Evolutionary conservation across 257 asterid genomes (phyloP), one percentile per base, ranked within the genome.

Genomic region (Petunia secreta): DNA sequence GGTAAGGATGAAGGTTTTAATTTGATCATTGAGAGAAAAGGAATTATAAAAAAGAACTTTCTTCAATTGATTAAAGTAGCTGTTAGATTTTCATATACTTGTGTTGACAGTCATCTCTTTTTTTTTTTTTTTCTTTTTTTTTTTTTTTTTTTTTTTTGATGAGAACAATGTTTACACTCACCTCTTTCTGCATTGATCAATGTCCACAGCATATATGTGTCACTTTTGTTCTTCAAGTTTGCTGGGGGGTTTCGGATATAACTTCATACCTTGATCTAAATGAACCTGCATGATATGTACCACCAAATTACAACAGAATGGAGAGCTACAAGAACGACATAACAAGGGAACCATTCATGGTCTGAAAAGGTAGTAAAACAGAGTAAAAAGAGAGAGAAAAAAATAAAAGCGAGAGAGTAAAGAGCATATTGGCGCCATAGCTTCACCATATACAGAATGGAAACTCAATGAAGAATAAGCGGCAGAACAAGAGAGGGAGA

Each of bases 201-300:
- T 16, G 75, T 68, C 36, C 50, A 68, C 75, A 66, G 54, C 54
- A 66, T 66, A 37, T 14, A 66, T 3, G 3, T 38, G 6, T 63
- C 71, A 64, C 14, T 64, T 38, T 64, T 64, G 71, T 38, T 64
- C 48, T 64, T 64, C 8, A 16, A 68, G n/a, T 68, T 13, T 55
- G 55, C n/a, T 68, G 39, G n/a, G 75, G 4, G 57, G 39, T 16
- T 68, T 43, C n/a, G 9, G 15, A 68, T 68, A 48, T 68, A 43
- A 57, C 57, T 16, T 44, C 43, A 68, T 43, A 68, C n/a, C 57
- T 68, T 68, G 75, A 68, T 8, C 57, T 44, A 44, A 16, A 44
- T 68, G 75, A 38, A 68, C 39, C 75, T 68, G 75, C 57, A 44
- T 44, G 75, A 68, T 44, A 4, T 43, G 15, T n/a, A 67, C 39